Evolutionary conservation across 2,329 filamentous ascomycete species (phyloP).

Genomic region (Juglanconis juglandina): DNA sequence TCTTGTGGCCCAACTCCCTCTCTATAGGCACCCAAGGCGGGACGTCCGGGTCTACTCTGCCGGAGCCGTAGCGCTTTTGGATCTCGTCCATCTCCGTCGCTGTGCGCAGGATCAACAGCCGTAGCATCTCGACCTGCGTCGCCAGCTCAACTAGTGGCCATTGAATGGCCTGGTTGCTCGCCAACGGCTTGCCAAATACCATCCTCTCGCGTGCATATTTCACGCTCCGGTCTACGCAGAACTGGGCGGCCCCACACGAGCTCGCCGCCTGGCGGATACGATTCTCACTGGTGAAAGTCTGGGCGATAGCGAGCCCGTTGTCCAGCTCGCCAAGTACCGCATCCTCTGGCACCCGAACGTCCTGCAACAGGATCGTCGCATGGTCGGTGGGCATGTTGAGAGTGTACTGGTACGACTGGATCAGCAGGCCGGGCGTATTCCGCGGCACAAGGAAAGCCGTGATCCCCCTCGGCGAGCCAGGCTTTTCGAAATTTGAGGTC

Average conservation of each 20-base stretch:
- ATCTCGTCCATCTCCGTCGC: constrained; percentile 59
- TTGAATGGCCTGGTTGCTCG: constrained; percentile 60
- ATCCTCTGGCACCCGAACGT: constrained; percentile 53
- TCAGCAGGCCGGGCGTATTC: constrained; percentile 47
- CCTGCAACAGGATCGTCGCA: constrained; percentile 54
- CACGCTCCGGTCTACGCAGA: constrained; percentile 56
- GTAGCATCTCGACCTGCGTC: constrained; percentile 61
- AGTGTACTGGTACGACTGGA: constrained; percentile 61
- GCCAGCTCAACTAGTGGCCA: constrained; percentile 61
- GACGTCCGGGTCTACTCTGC: background rate
- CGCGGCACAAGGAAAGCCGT: constrained; percentile 58
- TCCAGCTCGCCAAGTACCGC: constrained; percentile 51
- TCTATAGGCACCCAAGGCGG: constrained; percentile 51
- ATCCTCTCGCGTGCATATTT: constrained; percentile 51
- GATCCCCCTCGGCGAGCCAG: constrained; percentile 53
- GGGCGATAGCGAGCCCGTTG: constrained; percentile 56
- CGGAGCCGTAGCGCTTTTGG: constrained; percentile 25
- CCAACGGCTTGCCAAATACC: constrained; percentile 55
- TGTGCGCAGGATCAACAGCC: constrained; percentile 58
- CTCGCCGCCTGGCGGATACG: constrained; percentile 62
- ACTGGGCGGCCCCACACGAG: constrained; percentile 56
- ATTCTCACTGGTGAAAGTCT: constrained; percentile 65
- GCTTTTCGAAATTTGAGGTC: constrained; percentile 42
- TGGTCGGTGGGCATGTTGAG: constrained; percentile 67
- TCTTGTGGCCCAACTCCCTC: constrained; percentile 56